Conservation (phyloP, 441 rosid species). For the Mallotus japonicus region DNA sequence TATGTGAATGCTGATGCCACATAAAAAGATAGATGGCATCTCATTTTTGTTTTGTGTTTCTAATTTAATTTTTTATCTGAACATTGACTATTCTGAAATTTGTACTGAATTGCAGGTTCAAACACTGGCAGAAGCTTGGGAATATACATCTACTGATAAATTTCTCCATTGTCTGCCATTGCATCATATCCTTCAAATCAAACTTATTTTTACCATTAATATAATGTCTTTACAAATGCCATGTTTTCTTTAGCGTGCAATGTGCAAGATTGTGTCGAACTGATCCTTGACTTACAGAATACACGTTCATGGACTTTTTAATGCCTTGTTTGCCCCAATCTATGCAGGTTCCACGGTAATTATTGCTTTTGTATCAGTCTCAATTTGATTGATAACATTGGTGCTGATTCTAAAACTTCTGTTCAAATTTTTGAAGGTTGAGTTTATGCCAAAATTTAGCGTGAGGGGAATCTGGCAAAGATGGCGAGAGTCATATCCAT, state of each 20-base stretch:
- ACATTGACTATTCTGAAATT: slow-evolving; percentile 18
- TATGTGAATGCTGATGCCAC: background rate
- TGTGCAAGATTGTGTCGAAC: slow-evolving; percentile 11
- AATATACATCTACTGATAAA: slow-evolving; percentile 70
- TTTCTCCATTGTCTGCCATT: slow-evolving; percentile 94
- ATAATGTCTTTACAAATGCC: background rate
- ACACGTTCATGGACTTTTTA: slow-evolving; percentile 97
- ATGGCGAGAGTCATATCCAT: slow-evolving; percentile 82
- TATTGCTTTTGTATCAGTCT: background rate
- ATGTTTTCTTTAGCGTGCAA: slow-evolving; percentile 11
- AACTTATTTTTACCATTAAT: background rate
- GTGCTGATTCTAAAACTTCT: slow-evolving; percentile 15
- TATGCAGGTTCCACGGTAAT: slow-evolving; percentile 81
- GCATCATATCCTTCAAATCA: slow-evolving; percentile 71
- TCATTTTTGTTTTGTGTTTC: slow-evolving; percentile 10
- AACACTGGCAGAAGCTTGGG: slow-evolving; percentile 90
- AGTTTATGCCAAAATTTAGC: slow-evolving; percentile 91
- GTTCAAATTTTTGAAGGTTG: slow-evolving; percentile 60
- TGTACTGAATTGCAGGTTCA: slow-evolving; percentile 57
- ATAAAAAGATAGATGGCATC: background rate
- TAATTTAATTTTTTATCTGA: slow-evolving; percentile 9
- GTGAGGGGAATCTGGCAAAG: slow-evolving; percentile 94
- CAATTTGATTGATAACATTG: slow-evolving; percentile 12
- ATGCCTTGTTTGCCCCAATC: slow-evolving; percentile 83
- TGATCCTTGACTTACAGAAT: slow-evolving; percentile 51